These are phyloP conservation scores for Corylus americana DNA, from an alignment of 306 rosid species.

Conservation along the genomic window DNA sequence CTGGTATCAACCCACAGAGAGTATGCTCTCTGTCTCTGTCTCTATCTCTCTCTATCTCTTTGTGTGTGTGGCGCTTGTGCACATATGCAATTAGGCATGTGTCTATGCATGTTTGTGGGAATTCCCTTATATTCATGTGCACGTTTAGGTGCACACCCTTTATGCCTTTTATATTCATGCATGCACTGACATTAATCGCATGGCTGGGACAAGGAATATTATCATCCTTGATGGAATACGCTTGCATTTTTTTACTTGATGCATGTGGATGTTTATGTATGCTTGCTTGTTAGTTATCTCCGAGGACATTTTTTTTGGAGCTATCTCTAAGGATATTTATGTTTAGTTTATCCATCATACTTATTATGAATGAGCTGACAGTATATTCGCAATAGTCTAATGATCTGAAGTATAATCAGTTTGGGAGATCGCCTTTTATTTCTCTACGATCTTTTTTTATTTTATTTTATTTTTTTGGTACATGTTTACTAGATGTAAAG, in stretches of 20 bases:
- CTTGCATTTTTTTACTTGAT: neutral
- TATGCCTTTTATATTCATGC: neutral
- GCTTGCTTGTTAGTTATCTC: neutral
- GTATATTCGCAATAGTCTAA: slow-evolving; percentile 14
- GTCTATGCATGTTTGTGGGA: slow-evolving; percentile 12
- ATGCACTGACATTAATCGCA: neutral
- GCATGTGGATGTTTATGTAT: neutral
- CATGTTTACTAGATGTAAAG: slow-evolving; percentile 3
- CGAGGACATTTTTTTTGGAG: neutral
- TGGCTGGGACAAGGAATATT: neutral
- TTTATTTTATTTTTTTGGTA: neutral
- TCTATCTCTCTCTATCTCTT: neutral
- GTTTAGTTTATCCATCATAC: slow-evolving; percentile 10
- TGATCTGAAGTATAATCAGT: slow-evolving; percentile 8
- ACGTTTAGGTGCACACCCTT: no score
- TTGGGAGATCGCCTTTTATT: slow-evolving; percentile 10
- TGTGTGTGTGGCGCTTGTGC: slow-evolving; percentile 7
- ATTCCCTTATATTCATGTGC: neutral
- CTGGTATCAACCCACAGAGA: slow-evolving; percentile 92
- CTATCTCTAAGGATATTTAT: neutral
- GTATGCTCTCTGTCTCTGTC: slow-evolving; percentile 52
- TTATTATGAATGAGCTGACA: slow-evolving; percentile 8
- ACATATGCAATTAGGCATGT: slow-evolving; percentile 7
- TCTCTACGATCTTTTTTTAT: neutral
- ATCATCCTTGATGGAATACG: neutral